Base-by-base conservation (phyloP, 225 moss, liverwort and hornwort genomes). In the Bryum argenteum region DNA sequence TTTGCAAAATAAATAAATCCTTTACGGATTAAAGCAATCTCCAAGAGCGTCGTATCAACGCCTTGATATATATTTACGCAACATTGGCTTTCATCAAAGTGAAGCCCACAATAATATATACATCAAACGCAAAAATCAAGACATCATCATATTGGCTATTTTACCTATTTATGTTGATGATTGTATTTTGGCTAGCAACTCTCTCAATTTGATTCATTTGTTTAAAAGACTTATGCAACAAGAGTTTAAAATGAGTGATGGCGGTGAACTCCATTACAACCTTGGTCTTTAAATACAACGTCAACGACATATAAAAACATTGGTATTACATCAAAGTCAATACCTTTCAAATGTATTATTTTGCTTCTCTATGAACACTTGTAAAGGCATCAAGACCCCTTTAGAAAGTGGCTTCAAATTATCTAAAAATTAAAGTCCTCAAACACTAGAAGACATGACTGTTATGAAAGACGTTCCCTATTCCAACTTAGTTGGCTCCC, bases 171-270 rank as follows among this genome's bases (percentile, higher is more conserved):
- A 37, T 16, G 0, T 59, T 59, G 16, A 59, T 28, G 58, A 59
- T 59, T 59, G 17, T 37, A 28, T 59, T 59, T 1, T 37, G 33
- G 58, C 58, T 59, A 59, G 37, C 8, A 37, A 5, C 2, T 37
- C 15, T 28, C 2, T 1, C 1, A 1, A 37, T n/a, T 59, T 59
- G 16, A 59, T 59, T 28, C 33, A 59, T 15, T 8, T 14, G 0
- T 59, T 59, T 59, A 28, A 59, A 9, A 0, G 8, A 17, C 28
- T 59, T 59, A 59, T 59, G 37, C 58, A 59, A 16, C 15, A 28
- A 28, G n/a, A 59, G 28, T 59, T 54, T 37, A 37, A 59, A 59
- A 59, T 59, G 16, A 59, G 10, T 59, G 58, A 59, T 59, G 33
- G 9, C 9, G 17, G 58, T 59, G 58, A 28, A 37, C 28, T 59